These are phyloP conservation scores for Naematelia encephala DNA, from an alignment of 768 basidiomycete genomes.

Conservation along the genomic window DNA sequence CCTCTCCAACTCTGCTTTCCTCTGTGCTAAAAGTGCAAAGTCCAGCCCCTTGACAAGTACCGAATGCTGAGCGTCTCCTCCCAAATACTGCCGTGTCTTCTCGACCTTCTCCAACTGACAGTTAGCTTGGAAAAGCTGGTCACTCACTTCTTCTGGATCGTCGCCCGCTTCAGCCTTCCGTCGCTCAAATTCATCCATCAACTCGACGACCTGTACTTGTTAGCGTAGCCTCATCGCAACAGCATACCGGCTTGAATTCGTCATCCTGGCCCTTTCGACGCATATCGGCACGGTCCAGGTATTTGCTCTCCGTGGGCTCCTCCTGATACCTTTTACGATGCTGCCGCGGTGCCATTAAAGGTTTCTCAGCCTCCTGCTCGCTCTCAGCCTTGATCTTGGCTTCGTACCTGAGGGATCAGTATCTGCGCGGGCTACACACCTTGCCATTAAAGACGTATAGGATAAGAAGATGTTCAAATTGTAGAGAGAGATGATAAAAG, in stretches of 20 bases:
- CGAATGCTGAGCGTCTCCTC: conserved; percentile 79
- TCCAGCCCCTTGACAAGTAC: conserved; percentile 83
- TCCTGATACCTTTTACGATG: conserved; percentile 26
- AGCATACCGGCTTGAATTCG: conserved; percentile 41
- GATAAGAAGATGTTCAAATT: too few relatives aligned
- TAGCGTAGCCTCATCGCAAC: background rate
- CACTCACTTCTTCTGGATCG: conserved; percentile 61
- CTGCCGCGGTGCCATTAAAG: conserved; percentile 38
- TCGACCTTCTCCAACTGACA: conserved; percentile 55
- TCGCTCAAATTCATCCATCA: conserved; percentile 77
- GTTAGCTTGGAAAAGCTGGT: background rate
- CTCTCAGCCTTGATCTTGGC: conserved; percentile 11
- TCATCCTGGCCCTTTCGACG: conserved; percentile 45
- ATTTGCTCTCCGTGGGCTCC: conserved; percentile 36
- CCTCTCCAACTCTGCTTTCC: conserved; percentile 62
- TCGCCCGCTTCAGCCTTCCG: conserved; percentile 58
- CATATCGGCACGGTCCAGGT: conserved; percentile 49
- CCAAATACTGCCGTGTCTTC: conserved; percentile 69
- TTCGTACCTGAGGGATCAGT: background rate
- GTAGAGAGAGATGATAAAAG: too few relatives aligned
- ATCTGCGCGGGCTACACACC: background rate
- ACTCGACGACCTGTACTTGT: conserved; percentile 64
- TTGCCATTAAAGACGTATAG: background rate
- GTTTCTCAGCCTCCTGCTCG: conserved; percentile 19
- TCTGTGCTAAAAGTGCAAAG: conserved; percentile 76